These are phyloP conservation scores for Didymella sp. DNA, from an alignment of 2,329 filamentous ascomycete genomes.

Conservation along the genomic window DNA sequence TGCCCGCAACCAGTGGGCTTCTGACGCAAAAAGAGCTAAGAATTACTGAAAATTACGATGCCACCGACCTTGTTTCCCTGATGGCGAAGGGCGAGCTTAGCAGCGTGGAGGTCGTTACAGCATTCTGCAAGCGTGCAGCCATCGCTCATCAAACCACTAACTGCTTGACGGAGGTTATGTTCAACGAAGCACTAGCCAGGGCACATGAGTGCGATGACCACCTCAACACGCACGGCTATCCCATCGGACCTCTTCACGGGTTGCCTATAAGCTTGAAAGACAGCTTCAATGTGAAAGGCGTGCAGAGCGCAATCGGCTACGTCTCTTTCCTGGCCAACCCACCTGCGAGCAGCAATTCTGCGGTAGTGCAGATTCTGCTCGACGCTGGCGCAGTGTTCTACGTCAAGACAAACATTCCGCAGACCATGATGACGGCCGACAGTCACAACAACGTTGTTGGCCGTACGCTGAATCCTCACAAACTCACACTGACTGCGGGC, in stretches of 20 bases:
- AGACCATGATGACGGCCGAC: slow-evolving; percentile 59
- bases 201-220: slow-evolving; percentile 51
- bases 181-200: slow-evolving; percentile 50
- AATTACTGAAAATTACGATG: slow-evolving; percentile 48
- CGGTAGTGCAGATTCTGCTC: slow-evolving; percentile 48
- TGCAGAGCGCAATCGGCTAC: slow-evolving; percentile 66
- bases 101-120: slow-evolving; percentile 56
- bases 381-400: slow-evolving; percentile 58
- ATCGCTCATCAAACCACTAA: slow-evolving; percentile 66
- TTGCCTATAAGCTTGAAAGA: slow-evolving; percentile 59
- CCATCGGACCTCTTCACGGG: slow-evolving; percentile 61
- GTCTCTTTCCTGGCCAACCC: slow-evolving; percentile 52
- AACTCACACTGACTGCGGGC: slow-evolving; percentile 66
- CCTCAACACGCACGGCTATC: slow-evolving; percentile 47
- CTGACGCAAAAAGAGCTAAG: slow-evolving; percentile 42
- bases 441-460: slow-evolving; percentile 68
- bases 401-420: slow-evolving; percentile 62
- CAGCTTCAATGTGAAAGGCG: slow-evolving; percentile 66
- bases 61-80: slow-evolving; percentile 38
- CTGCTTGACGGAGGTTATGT: slow-evolving; percentile 55
- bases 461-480: slow-evolving; percentile 68
- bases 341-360: slow-evolving; percentile 42
- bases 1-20: slow-evolving; percentile 42
- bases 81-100: slow-evolving; percentile 34
- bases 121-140: slow-evolving; percentile 62